Evolutionary conservation across 129 eudicot genomes (phyloP), one percentile per base, ranked within the genome.

Genomic region (Logfia minima): DNA sequence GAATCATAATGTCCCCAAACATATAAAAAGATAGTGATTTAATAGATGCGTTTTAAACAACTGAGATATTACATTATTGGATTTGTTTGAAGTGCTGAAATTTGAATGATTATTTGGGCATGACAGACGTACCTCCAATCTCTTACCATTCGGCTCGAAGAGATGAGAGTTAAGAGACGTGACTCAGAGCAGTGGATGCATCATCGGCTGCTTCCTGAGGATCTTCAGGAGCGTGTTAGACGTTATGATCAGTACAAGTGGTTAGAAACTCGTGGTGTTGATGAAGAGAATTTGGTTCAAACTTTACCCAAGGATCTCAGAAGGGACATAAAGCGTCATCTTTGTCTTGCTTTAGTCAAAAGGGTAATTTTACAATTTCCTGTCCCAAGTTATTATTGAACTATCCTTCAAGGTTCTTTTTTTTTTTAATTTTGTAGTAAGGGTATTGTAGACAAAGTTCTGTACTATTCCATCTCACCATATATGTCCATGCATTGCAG

Each of bases 181-280:
- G 97, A 95, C 83, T 91, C 97, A 6, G 96, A 95, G 83, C 96
- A 89, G 78, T 95, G 99, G 96, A 95, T 95, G 99, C 97, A 89
- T 84, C 99, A 91, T 48, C 97, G 99, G 18, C 75, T 95, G 68
- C 96, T 91, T 66, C 99, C 99, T 1, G 89, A 82, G 19, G 99
- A 95, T 73, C 92, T 95, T 9, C 88, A 92, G 77, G 94, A 92
- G 72, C 87, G 99, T 6, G 97, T 95, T 45, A 86, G 98, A 62
- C 90, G 96, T 34, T 94, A 94, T 82, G 98, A 94, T 84, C 98
- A 91, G 70, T 95, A 95, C 85, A 95, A 95, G 72, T 95, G 99
- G 99, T 78, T 91, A 65, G 99, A 87, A 84, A 95, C 99, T 37
- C 97, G 95, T 52, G 99, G 99, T 61, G 97, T 95, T 43, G 99